A percentile compares a stretch with the other conserved stretches of the same genome.
Evolutionary conservation across 1,284 basidiomycete species (phyloP).

Genomic region (Irpex sp.): DNA sequence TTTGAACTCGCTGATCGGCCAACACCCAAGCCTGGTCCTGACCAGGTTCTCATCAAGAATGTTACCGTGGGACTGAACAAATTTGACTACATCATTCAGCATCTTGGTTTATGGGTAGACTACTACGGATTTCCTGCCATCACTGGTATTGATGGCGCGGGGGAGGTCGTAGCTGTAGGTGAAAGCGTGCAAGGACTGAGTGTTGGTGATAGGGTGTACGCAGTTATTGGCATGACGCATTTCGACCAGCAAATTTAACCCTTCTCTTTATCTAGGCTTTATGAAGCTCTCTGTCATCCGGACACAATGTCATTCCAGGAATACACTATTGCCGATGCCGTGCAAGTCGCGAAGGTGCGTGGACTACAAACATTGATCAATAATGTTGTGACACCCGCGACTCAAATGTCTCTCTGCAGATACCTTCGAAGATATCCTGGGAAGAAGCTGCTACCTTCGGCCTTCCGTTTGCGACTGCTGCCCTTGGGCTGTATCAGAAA

Average conservation of each 20-base stretch:
- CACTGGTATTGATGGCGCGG: not conserved
- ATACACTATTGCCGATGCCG: constrained; percentile 11
- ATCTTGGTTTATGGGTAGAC: not conserved
- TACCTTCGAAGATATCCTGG: constrained; percentile 16
- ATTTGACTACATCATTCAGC: not conserved
- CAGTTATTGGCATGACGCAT: not conserved
- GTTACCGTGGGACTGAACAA: not conserved
- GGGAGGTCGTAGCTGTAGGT: not conserved
- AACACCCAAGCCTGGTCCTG: constrained; percentile 1
- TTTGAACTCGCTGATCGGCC: not conserved
- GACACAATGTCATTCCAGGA: constrained; percentile 18
- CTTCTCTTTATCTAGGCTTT: not conserved
- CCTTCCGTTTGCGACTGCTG: constrained; percentile 17
- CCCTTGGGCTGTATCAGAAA: constrained; percentile 9
- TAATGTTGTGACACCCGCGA: not conserved
- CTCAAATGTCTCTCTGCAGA: constrained; percentile 1
- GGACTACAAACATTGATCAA: not conserved
- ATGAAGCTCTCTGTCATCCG: constrained; percentile 1
- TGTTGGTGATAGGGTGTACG: not conserved
- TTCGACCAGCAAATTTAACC: not conserved
- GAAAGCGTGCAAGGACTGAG: not conserved
- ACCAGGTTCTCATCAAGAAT: constrained; percentile 3
- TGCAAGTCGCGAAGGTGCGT: constrained; percentile 12
- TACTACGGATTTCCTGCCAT: not conserved
- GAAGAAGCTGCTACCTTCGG: constrained; percentile 19